phyloP scores from a whole-genome alignment of 2,329 filamentous ascomycete genomes.

The Fusarium buharicum region DNA sequence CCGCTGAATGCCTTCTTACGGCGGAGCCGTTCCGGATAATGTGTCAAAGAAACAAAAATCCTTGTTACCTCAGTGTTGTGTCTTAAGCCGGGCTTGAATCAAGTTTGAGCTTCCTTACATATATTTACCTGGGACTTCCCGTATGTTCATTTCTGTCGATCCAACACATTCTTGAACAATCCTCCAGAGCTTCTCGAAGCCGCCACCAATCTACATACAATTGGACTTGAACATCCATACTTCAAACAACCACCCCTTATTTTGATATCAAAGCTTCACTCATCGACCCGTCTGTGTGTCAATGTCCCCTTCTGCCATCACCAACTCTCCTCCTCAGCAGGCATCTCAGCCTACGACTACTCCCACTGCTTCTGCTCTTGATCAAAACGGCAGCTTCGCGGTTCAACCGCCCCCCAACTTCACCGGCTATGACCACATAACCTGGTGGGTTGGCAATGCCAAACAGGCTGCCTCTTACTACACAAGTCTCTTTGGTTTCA shows the following conservation, averaged over 20 bases:
- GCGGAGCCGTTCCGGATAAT: slow-evolving; percentile 45
- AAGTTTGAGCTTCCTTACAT: slow-evolving; percentile 40
- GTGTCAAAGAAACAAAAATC: slow-evolving; percentile 27
- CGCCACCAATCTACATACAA: slow-evolving; percentile 17
- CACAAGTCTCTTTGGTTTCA: slow-evolving; percentile 86
- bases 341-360: slow-evolving; percentile 52
- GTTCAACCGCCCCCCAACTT: slow-evolving; percentile 69
- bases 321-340: slow-evolving; percentile 59
- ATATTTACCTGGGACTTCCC: slow-evolving; percentile 28
- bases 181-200: slow-evolving; percentile 25
- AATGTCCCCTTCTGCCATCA: slow-evolving; percentile 71
- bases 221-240: slow-evolving; percentile 21
- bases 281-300: slow-evolving; percentile 41
- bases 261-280: slow-evolving; percentile 20
- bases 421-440: slow-evolving; percentile 89
- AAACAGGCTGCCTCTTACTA: slow-evolving; percentile 95
- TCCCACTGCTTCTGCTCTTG: slow-evolving; percentile 46
- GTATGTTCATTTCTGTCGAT: slow-evolving; percentile 7
- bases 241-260: slow-evolving; percentile 13
- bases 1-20: slow-evolving; percentile 40
- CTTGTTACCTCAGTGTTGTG: slow-evolving; percentile 19
- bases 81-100: slow-evolving; percentile 39
- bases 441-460: slow-evolving; percentile 97
- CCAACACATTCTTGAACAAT: slow-evolving; percentile 15
- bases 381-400: slow-evolving; percentile 60